Percentiles rank a stretch among this genome's conserved stretches.
Evolutionary conservation across 306 rosid genomes (phyloP).

Genomic region (Gastrolobium villosum): DNA sequence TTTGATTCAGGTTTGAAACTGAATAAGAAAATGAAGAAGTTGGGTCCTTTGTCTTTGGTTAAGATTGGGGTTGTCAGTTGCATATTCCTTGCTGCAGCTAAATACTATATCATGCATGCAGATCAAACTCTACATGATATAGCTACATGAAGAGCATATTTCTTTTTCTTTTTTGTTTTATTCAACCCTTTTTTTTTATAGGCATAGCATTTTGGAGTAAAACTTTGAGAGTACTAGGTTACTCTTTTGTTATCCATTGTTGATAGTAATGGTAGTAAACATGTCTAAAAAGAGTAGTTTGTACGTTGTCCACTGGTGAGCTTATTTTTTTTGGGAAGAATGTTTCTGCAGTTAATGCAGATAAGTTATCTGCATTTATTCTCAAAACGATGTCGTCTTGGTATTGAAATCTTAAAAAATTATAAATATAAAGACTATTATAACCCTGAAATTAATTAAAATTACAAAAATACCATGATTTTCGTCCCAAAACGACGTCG

Average conservation of each 20-base stretch:
- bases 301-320: not conserved
- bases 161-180: not conserved
- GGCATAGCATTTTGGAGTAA: conserved; percentile 7
- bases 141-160: conserved; percentile 50
- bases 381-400: too few species aligned
- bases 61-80: conserved; percentile 54
- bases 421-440: too few species aligned
- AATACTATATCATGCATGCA: conserved; percentile 48
- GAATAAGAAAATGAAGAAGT: not conserved
- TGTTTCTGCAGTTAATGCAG: too few species aligned
- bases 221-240: not conserved
- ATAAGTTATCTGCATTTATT: too few species aligned
- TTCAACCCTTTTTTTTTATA: conserved; percentile 9
- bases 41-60: conserved; percentile 46
- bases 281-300: not conserved
- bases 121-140: conserved; percentile 45
- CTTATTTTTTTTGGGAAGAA: not conserved
- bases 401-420: too few species aligned
- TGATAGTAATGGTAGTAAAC: not conserved
- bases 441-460: too few species aligned
- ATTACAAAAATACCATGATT: too few species aligned
- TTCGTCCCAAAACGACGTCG: too few species aligned
- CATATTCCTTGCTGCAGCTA: conserved; percentile 54
- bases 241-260: not conserved
- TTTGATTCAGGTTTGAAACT: conserved; percentile 44